Percentiles rank a stretch among this genome's conserved stretches.
Conservation (phyloP, 2,329 filamentous ascomycete genomes). For the Colletotrichum sp. region DNA sequence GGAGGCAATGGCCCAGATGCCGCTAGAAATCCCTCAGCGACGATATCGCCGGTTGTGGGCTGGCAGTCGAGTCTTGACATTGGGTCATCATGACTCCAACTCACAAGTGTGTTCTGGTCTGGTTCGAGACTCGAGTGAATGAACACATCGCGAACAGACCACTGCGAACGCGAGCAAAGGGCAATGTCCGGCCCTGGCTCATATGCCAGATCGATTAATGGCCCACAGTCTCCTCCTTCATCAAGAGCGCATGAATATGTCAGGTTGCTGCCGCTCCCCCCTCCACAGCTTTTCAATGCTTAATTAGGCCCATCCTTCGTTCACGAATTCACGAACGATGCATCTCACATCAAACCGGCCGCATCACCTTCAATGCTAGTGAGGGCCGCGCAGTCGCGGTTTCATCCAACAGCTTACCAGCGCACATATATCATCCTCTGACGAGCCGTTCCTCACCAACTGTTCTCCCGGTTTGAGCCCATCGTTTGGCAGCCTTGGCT, state of each 20-base stretch:
- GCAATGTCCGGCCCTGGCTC: not conserved
- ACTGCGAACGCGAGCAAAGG: not conserved
- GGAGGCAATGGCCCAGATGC: constrained; percentile 12
- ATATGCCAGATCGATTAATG: not conserved
- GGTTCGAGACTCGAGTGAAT: not conserved
- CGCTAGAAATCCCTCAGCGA: not conserved
- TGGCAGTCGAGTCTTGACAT: not conserved
- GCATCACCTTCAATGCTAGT: not conserved
- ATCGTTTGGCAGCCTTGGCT: constrained; percentile 3
- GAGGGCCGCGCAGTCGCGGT: not conserved
- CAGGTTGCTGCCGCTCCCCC: not conserved
- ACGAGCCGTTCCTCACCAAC: not conserved
- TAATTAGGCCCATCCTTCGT: not conserved
- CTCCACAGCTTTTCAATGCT: not conserved
- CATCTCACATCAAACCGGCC: not conserved
- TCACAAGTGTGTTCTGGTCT: not conserved
- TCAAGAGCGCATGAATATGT: constrained; percentile 7
- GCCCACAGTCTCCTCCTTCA: constrained; percentile 2
- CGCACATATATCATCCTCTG: not conserved
- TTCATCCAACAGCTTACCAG: not conserved
- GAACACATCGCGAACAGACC: not conserved
- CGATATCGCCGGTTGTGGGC: not conserved
- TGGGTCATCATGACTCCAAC: not conserved
- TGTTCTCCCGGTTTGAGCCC: not conserved
- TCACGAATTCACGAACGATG: not conserved